Percentiles rank a stretch among this genome's conserved stretches.
These are phyloP conservation scores for Castanospermum australe DNA, from an alignment of 306 rosid genomes.

Conservation along the genomic window DNA sequence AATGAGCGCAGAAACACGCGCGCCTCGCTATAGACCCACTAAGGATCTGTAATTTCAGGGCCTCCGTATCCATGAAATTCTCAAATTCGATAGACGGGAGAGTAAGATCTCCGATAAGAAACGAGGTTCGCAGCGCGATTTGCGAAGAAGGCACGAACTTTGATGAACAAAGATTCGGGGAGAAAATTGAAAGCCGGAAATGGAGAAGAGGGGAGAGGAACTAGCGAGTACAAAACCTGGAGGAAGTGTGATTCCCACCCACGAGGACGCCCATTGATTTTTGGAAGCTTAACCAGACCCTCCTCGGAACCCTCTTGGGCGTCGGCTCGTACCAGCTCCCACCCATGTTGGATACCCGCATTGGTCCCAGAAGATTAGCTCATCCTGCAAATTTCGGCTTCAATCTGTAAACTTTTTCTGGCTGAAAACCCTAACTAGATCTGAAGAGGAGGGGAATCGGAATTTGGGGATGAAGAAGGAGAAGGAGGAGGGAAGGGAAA, in stretches of 20 bases:
- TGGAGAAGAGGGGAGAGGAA: not conserved
- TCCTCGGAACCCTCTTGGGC: conserved; percentile 43
- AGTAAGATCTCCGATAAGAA: not conserved
- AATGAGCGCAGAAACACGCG: conserved; percentile 50
- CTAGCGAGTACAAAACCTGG: conserved; percentile 96
- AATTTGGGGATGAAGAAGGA: not conserved
- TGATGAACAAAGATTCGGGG: not conserved
- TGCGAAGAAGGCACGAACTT: not conserved
- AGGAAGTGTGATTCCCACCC: conserved; percentile 94
- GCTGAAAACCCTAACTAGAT: not conserved
- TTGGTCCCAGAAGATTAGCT: not conserved
- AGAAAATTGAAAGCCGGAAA: conserved; percentile 31
- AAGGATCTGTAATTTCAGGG: conserved; percentile 47
- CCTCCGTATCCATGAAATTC: conserved; percentile 49
- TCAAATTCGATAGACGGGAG: not conserved
- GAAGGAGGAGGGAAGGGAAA: not conserved
- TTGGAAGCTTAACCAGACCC: conserved; percentile 83
- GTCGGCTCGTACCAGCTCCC: conserved; percentile 48
- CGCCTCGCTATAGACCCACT: conserved; percentile 61
- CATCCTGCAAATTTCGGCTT: conserved; percentile 1
- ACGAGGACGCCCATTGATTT: conserved; percentile 86
- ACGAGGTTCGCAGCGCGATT: not conserved
- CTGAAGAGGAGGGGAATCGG: not conserved
- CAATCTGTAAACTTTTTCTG: too few species aligned
- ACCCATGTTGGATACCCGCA: conserved; percentile 36